Conservation (phyloP, 306 rosid species). For the barrel medic (Medicago truncatula) region DNA sequence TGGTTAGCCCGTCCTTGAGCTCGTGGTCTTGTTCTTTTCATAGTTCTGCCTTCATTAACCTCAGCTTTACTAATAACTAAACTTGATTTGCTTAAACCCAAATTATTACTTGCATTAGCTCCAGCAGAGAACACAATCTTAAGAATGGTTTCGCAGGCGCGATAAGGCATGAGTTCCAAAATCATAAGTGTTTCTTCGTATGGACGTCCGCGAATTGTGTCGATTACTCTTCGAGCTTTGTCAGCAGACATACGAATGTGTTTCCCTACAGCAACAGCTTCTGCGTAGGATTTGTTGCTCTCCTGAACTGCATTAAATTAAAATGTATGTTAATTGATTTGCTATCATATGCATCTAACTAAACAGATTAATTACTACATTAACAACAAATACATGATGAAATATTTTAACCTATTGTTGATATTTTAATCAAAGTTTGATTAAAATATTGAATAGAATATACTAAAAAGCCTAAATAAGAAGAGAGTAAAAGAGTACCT, state of each 20-base stretch:
- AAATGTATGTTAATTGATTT: constrained; percentile 16
- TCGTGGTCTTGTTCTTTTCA: constrained; percentile 50
- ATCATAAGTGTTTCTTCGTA: constrained; percentile 53
- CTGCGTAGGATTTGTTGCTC: constrained; percentile 40
- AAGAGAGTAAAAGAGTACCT: constrained; percentile 28
- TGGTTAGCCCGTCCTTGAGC: constrained; percentile 50
- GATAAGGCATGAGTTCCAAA: constrained; percentile 57
- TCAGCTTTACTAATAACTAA: constrained; percentile 55
- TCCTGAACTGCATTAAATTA: constrained; percentile 52
- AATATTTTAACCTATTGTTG: not conserved
- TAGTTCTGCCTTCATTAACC: constrained; percentile 57
- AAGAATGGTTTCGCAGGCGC: constrained; percentile 54
- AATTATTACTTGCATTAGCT: constrained; percentile 57
- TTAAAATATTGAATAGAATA: too few relatives aligned
- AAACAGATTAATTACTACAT: constrained; percentile 11
- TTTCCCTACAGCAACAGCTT: constrained; percentile 52
- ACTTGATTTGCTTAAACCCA: constrained; percentile 58
- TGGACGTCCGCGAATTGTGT: constrained; percentile 51
- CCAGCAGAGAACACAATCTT: constrained; percentile 60
- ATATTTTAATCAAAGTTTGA: not conserved
- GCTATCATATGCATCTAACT: constrained; percentile 8
- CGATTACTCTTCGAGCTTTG: constrained; percentile 57
- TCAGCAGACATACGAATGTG: constrained; percentile 55
- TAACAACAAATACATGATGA: constrained; percentile 19
- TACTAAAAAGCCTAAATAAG: not conserved